Evolutionary conservation across 176 grass and related monocot species (phyloP).

Genomic region (Carex pumila): DNA sequence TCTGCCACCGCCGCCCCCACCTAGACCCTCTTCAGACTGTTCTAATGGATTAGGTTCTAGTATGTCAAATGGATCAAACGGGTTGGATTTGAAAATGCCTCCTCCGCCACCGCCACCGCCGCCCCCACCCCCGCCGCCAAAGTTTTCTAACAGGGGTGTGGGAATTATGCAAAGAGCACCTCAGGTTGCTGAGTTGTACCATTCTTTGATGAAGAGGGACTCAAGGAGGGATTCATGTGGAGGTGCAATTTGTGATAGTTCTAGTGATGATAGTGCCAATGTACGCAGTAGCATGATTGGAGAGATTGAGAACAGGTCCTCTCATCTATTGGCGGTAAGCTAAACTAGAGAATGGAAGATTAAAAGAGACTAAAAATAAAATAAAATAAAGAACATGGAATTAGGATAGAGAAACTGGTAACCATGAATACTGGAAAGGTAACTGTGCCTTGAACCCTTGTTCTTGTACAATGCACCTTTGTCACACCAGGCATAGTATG

Average conservation of each 20-base stretch:
- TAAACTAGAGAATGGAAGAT: not conserved
- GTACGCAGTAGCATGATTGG: slow-evolving; percentile 96
- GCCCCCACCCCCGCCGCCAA: slow-evolving; percentile 61
- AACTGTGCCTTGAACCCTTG: not conserved
- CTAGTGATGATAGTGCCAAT: slow-evolving; percentile 63
- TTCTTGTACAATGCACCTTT: not conserved
- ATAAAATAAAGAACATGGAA: not conserved
- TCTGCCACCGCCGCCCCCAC: slow-evolving; percentile 65
- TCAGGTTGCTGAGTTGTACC: slow-evolving; percentile 94
- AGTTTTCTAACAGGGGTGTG: slow-evolving; percentile 50
- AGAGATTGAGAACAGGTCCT: slow-evolving; percentile 98
- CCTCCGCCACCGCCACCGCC: slow-evolving; percentile 56
- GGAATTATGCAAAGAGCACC: slow-evolving; percentile 94
- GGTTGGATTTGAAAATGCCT: not conserved
- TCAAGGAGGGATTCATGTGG: slow-evolving; percentile 72
- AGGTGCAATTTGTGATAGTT: slow-evolving; percentile 70
- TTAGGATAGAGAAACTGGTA: not conserved
- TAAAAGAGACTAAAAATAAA: not conserved
- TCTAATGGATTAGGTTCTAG: slow-evolving; percentile 22
- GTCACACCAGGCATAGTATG: not conserved
- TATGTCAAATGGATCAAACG: slow-evolving; percentile 37
- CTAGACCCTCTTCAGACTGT: slow-evolving; percentile 70
- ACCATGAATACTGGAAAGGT: not conserved
- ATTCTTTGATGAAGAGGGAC: slow-evolving; percentile 98
- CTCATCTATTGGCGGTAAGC: slow-evolving; percentile 89